Evolutionary conservation across 2,329 filamentous ascomycete genomes (phyloP), one percentile per base, ranked within the genome.

Genomic region (Alternaria brassicae): DNA sequence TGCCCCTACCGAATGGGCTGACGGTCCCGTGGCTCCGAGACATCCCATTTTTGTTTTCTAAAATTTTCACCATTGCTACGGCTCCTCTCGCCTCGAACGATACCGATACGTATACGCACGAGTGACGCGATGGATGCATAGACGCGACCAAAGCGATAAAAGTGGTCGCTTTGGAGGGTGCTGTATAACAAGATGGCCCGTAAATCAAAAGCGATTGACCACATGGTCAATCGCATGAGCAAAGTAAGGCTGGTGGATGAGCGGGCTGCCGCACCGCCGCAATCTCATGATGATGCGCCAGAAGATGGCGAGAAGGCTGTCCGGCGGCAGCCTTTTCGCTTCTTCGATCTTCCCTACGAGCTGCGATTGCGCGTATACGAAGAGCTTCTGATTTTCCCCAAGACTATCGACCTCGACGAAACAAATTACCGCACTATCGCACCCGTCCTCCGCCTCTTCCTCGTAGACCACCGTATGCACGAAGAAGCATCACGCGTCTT

Each of bases 371-470:
- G 77, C 53, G 78, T 86, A 58, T 84, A 84, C 68, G 72, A 79
- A 57, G 73, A 78, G 42, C 70, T 82, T 36, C 79, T 86, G 48
- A 76, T 81, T 48, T 81, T 83, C 25, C 83, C 84, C 23, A 73
- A 79, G 17, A 84, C 88, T 1, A 77, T 91, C 48, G 90, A 93
- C 69, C 83, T 93, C 17, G 86, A 89, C 54, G 87, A 87, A 0
- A 80, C 83, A 30, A 91, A 91, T 73, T 86, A 87, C 74, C 87
- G 85, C 71, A 81, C 82, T 36, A 82, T 91, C 82, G 84, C 73
- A 79, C 85, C 70, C 39, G 79, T 72, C 41, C 81, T 93, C 53
- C 87, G 89, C 54, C 74, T 93, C 34, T 92, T 92, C 68, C 88
- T 89, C 12, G 87, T 84, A 37, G 88, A 77, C 78, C 71, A 72